These are phyloP conservation scores for Fusarium burgessii DNA, from an alignment of 2,329 filamentous ascomycete species.

Conservation along the genomic window DNA sequence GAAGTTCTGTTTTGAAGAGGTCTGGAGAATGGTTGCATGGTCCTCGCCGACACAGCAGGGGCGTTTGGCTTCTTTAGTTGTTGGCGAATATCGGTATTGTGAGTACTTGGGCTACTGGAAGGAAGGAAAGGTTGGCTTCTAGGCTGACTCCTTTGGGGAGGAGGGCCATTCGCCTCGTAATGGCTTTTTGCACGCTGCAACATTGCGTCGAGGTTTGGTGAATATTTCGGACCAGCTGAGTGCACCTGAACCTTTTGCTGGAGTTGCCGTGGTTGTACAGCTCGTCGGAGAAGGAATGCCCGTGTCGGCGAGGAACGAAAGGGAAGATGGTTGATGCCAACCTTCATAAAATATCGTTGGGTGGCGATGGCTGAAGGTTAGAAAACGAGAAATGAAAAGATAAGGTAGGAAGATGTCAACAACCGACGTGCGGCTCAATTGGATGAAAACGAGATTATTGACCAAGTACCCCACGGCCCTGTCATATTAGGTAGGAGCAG, in stretches of 20 bases:
- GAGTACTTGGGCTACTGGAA: conserved; percentile 64
- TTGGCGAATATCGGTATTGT: conserved; percentile 62
- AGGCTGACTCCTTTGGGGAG: conserved; percentile 51
- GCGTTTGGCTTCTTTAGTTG: conserved; percentile 61
- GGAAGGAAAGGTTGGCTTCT: conserved; percentile 65
- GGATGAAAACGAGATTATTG: conserved; percentile 4
- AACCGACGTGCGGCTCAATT: conserved; percentile 6
- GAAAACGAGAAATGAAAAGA: neutral
- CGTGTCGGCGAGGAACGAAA: conserved; percentile 54
- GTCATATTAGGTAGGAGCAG: conserved; percentile 14
- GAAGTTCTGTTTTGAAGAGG: conserved; percentile 48
- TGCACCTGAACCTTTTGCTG: conserved; percentile 43
- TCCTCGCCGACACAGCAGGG: conserved; percentile 57
- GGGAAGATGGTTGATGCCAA: conserved; percentile 48
- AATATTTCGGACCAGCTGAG: conserved; percentile 24
- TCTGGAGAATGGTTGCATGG: conserved; percentile 43
- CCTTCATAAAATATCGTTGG: conserved; percentile 51
- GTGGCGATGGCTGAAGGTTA: conserved; percentile 1
- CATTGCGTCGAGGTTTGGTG: conserved; percentile 48
- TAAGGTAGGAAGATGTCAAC: neutral
- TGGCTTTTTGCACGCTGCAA: conserved; percentile 53
- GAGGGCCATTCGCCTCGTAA: conserved; percentile 54
- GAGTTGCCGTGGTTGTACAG: conserved; percentile 23
- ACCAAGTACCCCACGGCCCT: conserved; percentile 13
- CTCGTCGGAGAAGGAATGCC: conserved; percentile 44